phyloP scores from a whole-genome alignment of 2,329 filamentous ascomycete genomes.

The Talaromyces sp. region DNA sequence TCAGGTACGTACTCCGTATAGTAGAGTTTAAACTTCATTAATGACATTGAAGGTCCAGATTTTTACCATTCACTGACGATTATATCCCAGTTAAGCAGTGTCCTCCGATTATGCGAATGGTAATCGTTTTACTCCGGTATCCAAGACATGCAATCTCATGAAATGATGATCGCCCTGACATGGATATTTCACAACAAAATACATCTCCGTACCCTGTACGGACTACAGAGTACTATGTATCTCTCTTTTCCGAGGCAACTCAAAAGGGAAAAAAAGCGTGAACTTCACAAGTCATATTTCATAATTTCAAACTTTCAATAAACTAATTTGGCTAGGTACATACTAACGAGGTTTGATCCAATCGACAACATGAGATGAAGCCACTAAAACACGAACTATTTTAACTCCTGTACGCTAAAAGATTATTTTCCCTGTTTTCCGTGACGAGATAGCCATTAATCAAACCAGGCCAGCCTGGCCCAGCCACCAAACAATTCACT shows the following conservation, averaged over 20 bases:
- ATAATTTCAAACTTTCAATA: background rate
- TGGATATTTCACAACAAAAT: background rate
- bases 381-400: background rate
- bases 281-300: background rate
- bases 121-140: background rate
- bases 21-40: too few species aligned
- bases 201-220: background rate
- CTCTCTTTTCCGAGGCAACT: background rate
- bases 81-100: background rate
- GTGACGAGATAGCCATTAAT: background rate
- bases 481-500: background rate
- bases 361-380: background rate
- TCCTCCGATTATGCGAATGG: background rate
- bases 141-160: background rate
- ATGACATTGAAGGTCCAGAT: too few species aligned
- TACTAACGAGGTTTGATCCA: background rate
- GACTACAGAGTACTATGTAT: too few species aligned
- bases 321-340: background rate
- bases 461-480: background rate
- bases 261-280: background rate
- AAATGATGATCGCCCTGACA: background rate
- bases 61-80: background rate
- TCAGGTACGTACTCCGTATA: too few species aligned
- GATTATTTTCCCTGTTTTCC: background rate
- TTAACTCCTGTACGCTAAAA: background rate